Percentiles rank a stretch among this genome's conserved stretches.
Evolutionary conservation across 1,139 yeast species (phyloP).

Genomic region (Yamadazyma membranifaciens): DNA sequence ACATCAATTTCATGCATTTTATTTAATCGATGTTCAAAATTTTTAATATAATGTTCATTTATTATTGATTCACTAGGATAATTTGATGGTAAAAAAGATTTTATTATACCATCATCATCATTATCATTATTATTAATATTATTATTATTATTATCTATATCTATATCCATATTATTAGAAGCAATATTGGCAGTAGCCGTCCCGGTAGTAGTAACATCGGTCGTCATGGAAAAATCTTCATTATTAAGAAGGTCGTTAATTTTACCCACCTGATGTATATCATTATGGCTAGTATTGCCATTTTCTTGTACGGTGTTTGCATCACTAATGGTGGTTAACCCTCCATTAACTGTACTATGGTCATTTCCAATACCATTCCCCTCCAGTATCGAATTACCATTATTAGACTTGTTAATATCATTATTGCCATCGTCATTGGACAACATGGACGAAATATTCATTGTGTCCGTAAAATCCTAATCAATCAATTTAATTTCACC

Average conservation of each 20-base stretch:
- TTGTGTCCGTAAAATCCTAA: constrained; percentile 9
- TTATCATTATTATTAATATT: not conserved
- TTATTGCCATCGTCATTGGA: constrained; percentile 17
- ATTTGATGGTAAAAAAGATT: constrained; percentile 7
- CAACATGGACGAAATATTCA: constrained; percentile 45
- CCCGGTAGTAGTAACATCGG: not conserved
- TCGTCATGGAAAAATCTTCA: not conserved
- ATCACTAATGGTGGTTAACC: no score
- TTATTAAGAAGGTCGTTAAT: no score
- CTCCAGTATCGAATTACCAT: no score
- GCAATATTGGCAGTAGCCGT: constrained; percentile 16
- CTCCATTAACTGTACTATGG: not conserved
- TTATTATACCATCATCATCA: constrained; percentile 3
- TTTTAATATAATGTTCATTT: constrained; percentile 11
- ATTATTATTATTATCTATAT: not conserved
- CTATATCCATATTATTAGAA: not conserved
- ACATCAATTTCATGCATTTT: constrained; percentile 30
- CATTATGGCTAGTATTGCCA: no score
- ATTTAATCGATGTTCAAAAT: constrained; percentile 27
- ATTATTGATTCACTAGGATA: constrained; percentile 1
- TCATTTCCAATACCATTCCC: no score
- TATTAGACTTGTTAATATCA: no score
- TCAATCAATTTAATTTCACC: no score
- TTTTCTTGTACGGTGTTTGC: no score
- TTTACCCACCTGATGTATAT: no score